Conservation (phyloP, 2,329 filamentous ascomycete species). For the Chrysoporthe deuterocubensis region DNA sequence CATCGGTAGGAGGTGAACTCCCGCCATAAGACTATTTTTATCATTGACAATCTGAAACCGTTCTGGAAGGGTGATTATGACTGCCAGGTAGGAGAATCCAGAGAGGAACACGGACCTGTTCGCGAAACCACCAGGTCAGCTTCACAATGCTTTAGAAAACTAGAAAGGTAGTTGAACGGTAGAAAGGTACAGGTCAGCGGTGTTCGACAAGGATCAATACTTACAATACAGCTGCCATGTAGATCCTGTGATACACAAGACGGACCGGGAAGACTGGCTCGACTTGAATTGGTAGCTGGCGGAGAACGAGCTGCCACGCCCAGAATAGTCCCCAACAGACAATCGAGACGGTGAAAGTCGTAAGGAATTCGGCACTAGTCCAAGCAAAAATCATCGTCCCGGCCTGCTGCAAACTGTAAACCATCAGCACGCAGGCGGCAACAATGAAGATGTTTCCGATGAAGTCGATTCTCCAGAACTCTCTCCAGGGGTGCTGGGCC, state of each 20-base stretch:
- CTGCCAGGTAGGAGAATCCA: constrained; percentile 60
- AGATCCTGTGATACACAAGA: constrained; percentile 53
- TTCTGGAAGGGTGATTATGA: constrained; percentile 64
- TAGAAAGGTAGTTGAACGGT: too few species aligned
- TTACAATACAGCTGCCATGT: constrained; percentile 55
- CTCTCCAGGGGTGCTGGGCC: constrained; percentile 44
- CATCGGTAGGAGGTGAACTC: constrained; percentile 62
- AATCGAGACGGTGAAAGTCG: constrained; percentile 51
- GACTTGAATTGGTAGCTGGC: constrained; percentile 43
- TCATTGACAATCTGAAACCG: constrained; percentile 63
- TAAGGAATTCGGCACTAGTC: constrained; percentile 55
- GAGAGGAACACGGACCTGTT: constrained; percentile 58
- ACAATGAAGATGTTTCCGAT: constrained; percentile 56
- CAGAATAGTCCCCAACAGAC: constrained; percentile 54
- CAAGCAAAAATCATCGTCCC: constrained; percentile 57
- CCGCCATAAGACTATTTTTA: constrained; percentile 56
- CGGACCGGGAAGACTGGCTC: constrained; percentile 61
- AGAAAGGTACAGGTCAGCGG: neutral
- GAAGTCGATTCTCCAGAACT: constrained; percentile 56
- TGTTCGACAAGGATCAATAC: constrained; percentile 30
- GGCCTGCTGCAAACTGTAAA: constrained; percentile 61
- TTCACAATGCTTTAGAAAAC: neutral
- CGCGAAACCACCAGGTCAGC: neutral
- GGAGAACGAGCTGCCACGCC: constrained; percentile 55
- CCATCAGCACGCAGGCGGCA: constrained; percentile 55